Conservation (phyloP, 2,329 filamentous ascomycete genomes). For the Ciborinia camelliae region DNA sequence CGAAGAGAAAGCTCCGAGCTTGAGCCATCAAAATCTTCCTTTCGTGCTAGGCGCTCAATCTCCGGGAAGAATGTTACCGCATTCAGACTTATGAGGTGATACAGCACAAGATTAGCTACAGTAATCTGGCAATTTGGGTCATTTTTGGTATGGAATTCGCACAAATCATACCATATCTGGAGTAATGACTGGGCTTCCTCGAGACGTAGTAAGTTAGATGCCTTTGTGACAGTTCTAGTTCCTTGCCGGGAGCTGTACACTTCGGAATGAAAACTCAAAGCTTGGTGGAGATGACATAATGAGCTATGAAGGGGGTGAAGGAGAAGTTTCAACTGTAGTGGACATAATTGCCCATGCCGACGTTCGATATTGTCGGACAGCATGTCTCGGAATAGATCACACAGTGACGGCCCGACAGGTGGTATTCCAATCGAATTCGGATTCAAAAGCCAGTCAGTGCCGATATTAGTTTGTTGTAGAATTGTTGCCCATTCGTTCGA, state of each 20-base stretch:
- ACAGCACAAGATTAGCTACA: conserved; percentile 64
- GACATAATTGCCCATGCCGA: conserved; percentile 44
- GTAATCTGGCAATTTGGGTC: conserved; percentile 57
- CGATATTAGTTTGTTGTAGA: conserved; percentile 57
- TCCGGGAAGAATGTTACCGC: conserved; percentile 64
- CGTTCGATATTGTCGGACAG: conserved; percentile 59
- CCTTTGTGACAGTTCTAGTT: conserved; percentile 51
- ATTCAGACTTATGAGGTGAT: conserved; percentile 68
- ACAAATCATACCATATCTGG: conserved; percentile 65
- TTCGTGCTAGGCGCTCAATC: conserved; percentile 63
- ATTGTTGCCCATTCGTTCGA: conserved; percentile 57
- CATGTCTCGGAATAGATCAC: conserved; percentile 65
- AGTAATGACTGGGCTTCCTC: conserved; percentile 63
- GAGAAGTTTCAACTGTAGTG: conserved; percentile 62
- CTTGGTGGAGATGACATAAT: conserved; percentile 61
- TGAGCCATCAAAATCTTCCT: conserved; percentile 54
- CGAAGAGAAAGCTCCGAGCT: conserved; percentile 50
- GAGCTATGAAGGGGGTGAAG: conserved; percentile 66
- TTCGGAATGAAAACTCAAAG: conserved; percentile 63
- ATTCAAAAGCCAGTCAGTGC: conserved; percentile 40
- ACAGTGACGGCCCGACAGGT: conserved; percentile 55
- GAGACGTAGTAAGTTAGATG: conserved; percentile 57
- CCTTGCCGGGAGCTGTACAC: conserved; percentile 44
- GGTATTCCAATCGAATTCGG: conserved; percentile 43
- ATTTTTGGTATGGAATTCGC: conserved; percentile 52